A percentile compares a stretch with the other conserved stretches of the same genome.
Evolutionary conservation across 1,284 basidiomycete species (phyloP).

Genomic region (Ustilago xerochloae): DNA sequence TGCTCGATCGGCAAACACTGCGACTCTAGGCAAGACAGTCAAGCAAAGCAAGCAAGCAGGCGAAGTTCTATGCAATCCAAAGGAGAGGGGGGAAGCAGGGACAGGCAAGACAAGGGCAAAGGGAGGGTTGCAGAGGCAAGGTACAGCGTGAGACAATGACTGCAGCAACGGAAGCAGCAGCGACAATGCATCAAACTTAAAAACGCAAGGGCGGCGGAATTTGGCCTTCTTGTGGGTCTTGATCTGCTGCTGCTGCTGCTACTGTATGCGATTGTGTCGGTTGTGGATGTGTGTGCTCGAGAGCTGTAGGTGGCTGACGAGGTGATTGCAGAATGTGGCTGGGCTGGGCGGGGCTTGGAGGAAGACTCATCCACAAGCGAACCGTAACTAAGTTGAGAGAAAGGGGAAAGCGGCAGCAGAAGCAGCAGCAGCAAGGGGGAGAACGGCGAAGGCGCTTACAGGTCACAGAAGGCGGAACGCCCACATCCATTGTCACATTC

Average conservation of each 20-base stretch:
- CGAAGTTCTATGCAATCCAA: too few relatives aligned
- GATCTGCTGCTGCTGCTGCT: not conserved
- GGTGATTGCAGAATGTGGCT: conserved; percentile 14
- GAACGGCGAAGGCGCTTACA: too few relatives aligned
- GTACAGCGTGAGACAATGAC: not conserved
- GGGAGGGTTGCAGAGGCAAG: not conserved
- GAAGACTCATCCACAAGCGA: not conserved
- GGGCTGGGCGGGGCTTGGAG: conserved; percentile 6
- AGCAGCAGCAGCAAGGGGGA: too few relatives aligned
- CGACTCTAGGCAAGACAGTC: too few relatives aligned
- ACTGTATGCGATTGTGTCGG: not conserved
- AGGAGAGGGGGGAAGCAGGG: not conserved
- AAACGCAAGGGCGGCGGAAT: not conserved
- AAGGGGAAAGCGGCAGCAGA: not conserved
- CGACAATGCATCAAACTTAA: too few relatives aligned
- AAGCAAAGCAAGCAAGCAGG: too few relatives aligned
- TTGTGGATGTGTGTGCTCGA: not conserved
- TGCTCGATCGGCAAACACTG: too few relatives aligned
- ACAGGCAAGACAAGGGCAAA: not conserved
- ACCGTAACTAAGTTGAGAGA: not conserved
- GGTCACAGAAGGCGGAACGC: too few relatives aligned
- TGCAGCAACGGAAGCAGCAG: not conserved
- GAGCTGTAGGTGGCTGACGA: conserved; percentile 7
- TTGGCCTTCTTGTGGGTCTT: not conserved
- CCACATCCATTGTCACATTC: too few relatives aligned